Evolutionary conservation across 306 rosid genomes (phyloP), one percentile per base, ranked within the genome.

Genomic region (Castanea sativa): DNA sequence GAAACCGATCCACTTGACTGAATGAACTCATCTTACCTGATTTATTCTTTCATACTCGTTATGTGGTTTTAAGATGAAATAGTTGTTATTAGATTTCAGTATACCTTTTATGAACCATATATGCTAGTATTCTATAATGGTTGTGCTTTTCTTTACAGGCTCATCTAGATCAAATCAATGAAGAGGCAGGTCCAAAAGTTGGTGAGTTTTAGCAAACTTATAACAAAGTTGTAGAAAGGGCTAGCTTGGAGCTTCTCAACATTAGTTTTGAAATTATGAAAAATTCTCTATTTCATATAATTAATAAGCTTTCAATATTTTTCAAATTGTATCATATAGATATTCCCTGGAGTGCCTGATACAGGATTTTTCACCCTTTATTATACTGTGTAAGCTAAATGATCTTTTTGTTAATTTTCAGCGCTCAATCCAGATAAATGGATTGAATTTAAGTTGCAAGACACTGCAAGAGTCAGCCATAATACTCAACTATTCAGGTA

Each of bases 361-460:
- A 5, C 29, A 16, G 10, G 19, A 29, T 49, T 38, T 3, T 51
- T 70, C 4, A 57, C 33, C 25, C 33, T 71, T 20, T 45, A 20
- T 55, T 30, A 4, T 30, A 0, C 21, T 15, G 7, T 67, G 14
- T 68, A 71, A 30, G 29, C 72, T 68, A 15, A 45, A 61, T 75
- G 65, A 10, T 23, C 19, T 51, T 78, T 56, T 80, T 5, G 16
- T 70, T 69, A 68, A 67, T 52, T 82, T 86, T 71, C 97, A 92
- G 98, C 97, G 0, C 93, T 94, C 21, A 81, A 69, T 65, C 87
- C 98, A 8, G 82, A 90, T 77, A 88, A 85, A 73, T 94, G 97
- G 98, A 16, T 87, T 74, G 90, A 89, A 84, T 94, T 94, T 84
- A 91, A 89, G 97, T 75, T 94, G 87, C 97, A 94, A 90, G 98